Evolutionary conservation across 2,329 filamentous ascomycete genomes (phyloP).

Genomic region (Rutstroemia sp.): DNA sequence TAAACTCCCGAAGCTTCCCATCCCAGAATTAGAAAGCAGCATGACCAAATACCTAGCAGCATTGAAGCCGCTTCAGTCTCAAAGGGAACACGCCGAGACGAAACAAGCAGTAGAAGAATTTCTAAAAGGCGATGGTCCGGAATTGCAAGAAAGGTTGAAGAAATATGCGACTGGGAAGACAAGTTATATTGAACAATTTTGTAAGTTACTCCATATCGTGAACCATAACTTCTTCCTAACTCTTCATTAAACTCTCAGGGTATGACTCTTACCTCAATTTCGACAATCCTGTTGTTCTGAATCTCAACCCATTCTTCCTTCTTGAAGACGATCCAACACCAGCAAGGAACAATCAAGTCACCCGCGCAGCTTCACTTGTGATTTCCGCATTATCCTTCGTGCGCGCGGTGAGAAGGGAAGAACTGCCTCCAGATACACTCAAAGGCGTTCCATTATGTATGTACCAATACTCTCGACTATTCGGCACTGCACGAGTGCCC

Average conservation of each 20-base stretch:
- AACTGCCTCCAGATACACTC: slow-evolving; percentile 81
- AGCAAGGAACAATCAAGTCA: slow-evolving; percentile 93
- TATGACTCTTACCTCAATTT: slow-evolving; percentile 98
- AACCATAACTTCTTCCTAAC: neutral
- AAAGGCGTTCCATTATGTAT: slow-evolving; percentile 85
- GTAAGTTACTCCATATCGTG: slow-evolving; percentile 45
- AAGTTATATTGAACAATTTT: slow-evolving; percentile 98
- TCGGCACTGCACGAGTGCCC: slow-evolving; percentile 89
- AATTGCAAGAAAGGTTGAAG: slow-evolving; percentile 81
- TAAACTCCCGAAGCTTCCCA: slow-evolving; percentile 82
- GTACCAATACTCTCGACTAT: slow-evolving; percentile 95
- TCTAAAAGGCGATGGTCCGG: slow-evolving; percentile 69
- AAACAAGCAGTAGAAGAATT: slow-evolving; percentile 77
- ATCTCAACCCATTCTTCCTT: slow-evolving; percentile 96
- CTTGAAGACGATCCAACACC: slow-evolving; percentile 96
- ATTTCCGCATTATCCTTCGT: slow-evolving; percentile 89
- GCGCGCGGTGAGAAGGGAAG: slow-evolving; percentile 83
- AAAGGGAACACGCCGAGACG: slow-evolving; percentile 77
- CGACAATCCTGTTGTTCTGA: slow-evolving; percentile 94
- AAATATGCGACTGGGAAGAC: slow-evolving; percentile 84
- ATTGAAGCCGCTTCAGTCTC: slow-evolving; percentile 71
- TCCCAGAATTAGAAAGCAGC: slow-evolving; percentile 76
- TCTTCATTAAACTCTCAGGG: slow-evolving; percentile 49
- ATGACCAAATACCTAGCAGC: slow-evolving; percentile 73
- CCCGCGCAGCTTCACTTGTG: slow-evolving; percentile 83